These are phyloP conservation scores for Hymenoscyphus occultus DNA, from an alignment of 2,329 filamentous ascomycete species.

Conservation along the genomic window DNA sequence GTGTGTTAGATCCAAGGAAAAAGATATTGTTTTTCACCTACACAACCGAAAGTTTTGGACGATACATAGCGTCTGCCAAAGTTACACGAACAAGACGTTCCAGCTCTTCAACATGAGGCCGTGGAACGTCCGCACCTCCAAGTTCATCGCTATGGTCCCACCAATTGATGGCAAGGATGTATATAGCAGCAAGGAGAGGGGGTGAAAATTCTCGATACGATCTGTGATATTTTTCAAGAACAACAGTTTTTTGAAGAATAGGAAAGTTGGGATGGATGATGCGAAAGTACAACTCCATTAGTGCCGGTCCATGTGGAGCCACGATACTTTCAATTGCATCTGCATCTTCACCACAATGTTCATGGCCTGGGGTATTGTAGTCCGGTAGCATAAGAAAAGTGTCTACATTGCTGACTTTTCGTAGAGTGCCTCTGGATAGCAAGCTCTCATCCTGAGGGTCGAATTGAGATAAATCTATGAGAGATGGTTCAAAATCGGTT, in stretches of 20 bases:
- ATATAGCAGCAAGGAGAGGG: slow-evolving; percentile 57
- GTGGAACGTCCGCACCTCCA: slow-evolving; percentile 39
- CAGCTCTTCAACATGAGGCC: slow-evolving; percentile 42
- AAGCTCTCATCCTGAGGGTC: slow-evolving; percentile 79
- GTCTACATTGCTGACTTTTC: slow-evolving; percentile 73
- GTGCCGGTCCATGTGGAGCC: slow-evolving; percentile 68
- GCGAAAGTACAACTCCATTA: slow-evolving; percentile 79
- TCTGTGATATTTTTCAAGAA: slow-evolving; percentile 73
- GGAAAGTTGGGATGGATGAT: slow-evolving; percentile 79
- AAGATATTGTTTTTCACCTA: not conserved
- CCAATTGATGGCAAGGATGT: slow-evolving; percentile 59
- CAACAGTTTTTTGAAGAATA: slow-evolving; percentile 77
- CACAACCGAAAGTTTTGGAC: slow-evolving; percentile 53
- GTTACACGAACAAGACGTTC: slow-evolving; percentile 43
- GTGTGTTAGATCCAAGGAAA: not conserved
- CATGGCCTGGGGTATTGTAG: slow-evolving; percentile 66
- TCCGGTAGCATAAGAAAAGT: slow-evolving; percentile 81
- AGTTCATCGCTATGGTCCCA: slow-evolving; percentile 57
- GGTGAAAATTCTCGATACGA: slow-evolving; percentile 73
- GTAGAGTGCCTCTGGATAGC: slow-evolving; percentile 63
- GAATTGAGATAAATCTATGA: slow-evolving; percentile 77
- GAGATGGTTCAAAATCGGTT: slow-evolving; percentile 78
- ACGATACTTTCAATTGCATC: slow-evolving; percentile 75
- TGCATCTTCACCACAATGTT: slow-evolving; percentile 65
- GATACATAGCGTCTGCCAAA: slow-evolving; percentile 46